Conservation (phyloP, 345 rosid genomes). For the Rhizophora apiculata region DNA sequence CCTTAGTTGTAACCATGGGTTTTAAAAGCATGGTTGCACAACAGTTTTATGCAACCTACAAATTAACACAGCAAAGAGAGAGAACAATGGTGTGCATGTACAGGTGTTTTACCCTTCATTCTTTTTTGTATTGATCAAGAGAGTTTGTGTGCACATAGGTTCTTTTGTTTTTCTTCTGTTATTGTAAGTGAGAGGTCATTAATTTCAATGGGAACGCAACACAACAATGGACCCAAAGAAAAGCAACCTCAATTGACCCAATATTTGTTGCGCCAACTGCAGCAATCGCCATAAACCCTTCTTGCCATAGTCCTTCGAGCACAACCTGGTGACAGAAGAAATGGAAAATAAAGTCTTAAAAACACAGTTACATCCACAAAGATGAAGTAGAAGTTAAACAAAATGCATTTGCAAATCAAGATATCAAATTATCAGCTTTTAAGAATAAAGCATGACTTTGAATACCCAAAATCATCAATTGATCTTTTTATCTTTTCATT, state of each 20-base stretch:
- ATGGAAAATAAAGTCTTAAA: background rate
- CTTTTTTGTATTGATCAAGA: background rate
- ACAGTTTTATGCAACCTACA: background rate
- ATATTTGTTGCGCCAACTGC: conserved; percentile 94
- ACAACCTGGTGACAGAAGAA: conserved; percentile 55
- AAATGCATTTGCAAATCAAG: background rate
- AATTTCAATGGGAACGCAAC: background rate
- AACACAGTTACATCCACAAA: background rate
- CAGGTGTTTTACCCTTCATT: no score
- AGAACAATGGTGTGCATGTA: no score
- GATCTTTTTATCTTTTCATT: background rate
- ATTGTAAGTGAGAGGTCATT: no score
- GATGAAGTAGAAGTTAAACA: background rate
- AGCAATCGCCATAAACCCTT: conserved; percentile 87
- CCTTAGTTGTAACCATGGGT: no score
- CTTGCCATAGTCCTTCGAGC: conserved; percentile 86
- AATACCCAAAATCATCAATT: background rate
- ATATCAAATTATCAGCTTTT: background rate
- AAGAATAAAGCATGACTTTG: background rate
- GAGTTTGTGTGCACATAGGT: background rate
- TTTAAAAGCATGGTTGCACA: no score
- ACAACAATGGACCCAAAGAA: background rate
- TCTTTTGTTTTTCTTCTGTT: no score
- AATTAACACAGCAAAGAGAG: no score
- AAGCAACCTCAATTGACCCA: conserved; percentile 85